A percentile compares a stretch with the other conserved stretches of the same genome.
These are phyloP conservation scores for Eruca vesicaria DNA, from an alignment of 441 rosid species.

Conservation along the genomic window DNA sequence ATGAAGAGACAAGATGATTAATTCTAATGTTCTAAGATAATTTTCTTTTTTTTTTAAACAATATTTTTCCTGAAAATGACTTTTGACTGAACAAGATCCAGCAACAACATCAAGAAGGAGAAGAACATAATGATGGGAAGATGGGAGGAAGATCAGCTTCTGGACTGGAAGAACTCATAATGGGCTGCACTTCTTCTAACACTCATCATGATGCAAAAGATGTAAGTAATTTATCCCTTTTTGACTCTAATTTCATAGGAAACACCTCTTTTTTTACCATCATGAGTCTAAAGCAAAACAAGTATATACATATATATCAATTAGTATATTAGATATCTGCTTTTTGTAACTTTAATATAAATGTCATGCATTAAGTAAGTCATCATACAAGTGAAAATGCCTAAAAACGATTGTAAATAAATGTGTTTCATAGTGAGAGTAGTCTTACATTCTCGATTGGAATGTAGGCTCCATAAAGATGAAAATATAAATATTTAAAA, in stretches of 20 bases:
- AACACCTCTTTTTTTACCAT: slow-evolving; percentile 15
- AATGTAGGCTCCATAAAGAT: background rate
- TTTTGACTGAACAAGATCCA: slow-evolving; percentile 38
- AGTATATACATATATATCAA: background rate
- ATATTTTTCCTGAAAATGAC: background rate
- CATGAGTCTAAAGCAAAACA: slow-evolving; percentile 2
- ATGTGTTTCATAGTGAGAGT: background rate
- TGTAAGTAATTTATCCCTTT: slow-evolving; percentile 69
- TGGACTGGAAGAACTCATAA: slow-evolving; percentile 94
- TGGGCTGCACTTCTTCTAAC: slow-evolving; percentile 89
- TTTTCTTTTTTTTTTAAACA: background rate
- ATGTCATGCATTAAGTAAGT: background rate
- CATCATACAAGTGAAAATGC: slow-evolving; percentile 1
- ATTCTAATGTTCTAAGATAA: slow-evolving; percentile 15
- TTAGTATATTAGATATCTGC: background rate
- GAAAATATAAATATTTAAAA: background rate
- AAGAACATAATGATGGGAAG: slow-evolving; percentile 83
- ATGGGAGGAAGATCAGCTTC: slow-evolving; percentile 79
- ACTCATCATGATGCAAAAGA: slow-evolving; percentile 67
- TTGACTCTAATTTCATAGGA: slow-evolving; percentile 62
- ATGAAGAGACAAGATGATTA: slow-evolving; percentile 33
- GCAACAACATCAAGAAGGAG: slow-evolving; percentile 50
- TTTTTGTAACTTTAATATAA: background rate
- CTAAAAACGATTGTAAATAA: background rate
- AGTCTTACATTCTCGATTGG: background rate